Conservation (phyloP, 139 green algal genomes). For the Ulvella scutata region DNA sequence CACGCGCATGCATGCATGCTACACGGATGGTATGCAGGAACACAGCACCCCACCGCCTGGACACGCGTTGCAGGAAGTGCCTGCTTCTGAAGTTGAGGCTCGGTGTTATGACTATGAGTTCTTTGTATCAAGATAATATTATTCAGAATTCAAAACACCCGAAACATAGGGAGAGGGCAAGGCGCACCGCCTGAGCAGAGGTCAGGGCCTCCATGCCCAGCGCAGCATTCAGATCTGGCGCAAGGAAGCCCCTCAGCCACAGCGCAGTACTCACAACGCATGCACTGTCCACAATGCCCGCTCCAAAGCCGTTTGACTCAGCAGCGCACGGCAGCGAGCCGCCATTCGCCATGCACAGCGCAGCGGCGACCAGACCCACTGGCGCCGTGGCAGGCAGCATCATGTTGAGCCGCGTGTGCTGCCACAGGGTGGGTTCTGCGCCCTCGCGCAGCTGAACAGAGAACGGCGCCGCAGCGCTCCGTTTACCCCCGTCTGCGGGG, state of each 20-base stretch:
- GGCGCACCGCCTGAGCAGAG: neutral
- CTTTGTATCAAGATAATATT: no score
- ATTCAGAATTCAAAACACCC: no score
- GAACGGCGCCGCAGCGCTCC: neutral
- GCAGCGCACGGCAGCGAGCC: neutral
- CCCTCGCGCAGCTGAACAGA: conserved; percentile 3
- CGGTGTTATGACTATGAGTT: no score
- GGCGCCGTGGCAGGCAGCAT: conserved; percentile 10
- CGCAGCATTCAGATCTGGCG: neutral
- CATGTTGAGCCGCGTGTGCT: conserved; percentile 16
- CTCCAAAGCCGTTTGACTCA: no score
- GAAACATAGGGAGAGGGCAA: no score
- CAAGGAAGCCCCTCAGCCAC: neutral
- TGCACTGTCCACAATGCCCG: neutral
- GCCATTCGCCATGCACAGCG: neutral
- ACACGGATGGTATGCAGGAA: no score
- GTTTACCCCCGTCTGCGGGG: no score
- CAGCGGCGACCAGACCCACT: conserved; percentile 6
- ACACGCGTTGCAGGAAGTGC: no score
- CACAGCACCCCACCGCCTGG: no score
- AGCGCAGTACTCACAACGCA: neutral
- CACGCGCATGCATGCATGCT: no score
- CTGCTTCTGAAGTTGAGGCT: no score
- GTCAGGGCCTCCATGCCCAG: neutral
- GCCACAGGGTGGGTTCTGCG: neutral